Conservation (phyloP, 768 basidiomycete genomes). For the Leccinum pellstonianum region DNA sequence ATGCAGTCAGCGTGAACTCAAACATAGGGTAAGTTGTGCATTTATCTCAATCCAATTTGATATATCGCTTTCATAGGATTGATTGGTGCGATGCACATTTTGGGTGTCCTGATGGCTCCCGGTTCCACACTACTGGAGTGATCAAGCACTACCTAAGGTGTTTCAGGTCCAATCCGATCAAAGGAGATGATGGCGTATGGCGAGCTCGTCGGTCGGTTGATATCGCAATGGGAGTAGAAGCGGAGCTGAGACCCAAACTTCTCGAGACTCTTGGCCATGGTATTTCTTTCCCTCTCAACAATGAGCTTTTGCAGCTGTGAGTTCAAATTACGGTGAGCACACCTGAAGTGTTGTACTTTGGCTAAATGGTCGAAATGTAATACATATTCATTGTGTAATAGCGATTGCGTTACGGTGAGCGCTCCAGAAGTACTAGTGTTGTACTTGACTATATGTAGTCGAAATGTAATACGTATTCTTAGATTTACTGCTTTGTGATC, state of each 20-base stretch:
- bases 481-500: too few species aligned
- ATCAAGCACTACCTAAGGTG: conserved; percentile 22
- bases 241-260: conserved; percentile 19
- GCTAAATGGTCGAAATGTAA: not conserved
- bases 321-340: not conserved
- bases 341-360: not conserved
- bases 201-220: conserved; percentile 19
- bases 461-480: too few species aligned
- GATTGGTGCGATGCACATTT: conserved; percentile 26
- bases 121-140: conserved; percentile 17
- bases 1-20: conserved; percentile 22
- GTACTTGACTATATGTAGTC: too few species aligned
- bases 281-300: conserved; percentile 7
- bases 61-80: conserved; percentile 9
- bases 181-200: conserved; percentile 21
- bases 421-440: too few species aligned
- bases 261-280: conserved; percentile 15
- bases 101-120: conserved; percentile 19
- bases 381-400: too few species aligned
- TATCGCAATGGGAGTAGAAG: conserved; percentile 24
- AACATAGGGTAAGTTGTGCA: conserved; percentile 18
- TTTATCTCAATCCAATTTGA: not conserved
- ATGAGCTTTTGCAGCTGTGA: not conserved
- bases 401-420: too few species aligned
- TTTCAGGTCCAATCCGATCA: conserved; percentile 26